These are phyloP conservation scores for Lachnellula willkommii DNA, from an alignment of 2,329 filamentous ascomycete genomes.

Conservation along the genomic window DNA sequence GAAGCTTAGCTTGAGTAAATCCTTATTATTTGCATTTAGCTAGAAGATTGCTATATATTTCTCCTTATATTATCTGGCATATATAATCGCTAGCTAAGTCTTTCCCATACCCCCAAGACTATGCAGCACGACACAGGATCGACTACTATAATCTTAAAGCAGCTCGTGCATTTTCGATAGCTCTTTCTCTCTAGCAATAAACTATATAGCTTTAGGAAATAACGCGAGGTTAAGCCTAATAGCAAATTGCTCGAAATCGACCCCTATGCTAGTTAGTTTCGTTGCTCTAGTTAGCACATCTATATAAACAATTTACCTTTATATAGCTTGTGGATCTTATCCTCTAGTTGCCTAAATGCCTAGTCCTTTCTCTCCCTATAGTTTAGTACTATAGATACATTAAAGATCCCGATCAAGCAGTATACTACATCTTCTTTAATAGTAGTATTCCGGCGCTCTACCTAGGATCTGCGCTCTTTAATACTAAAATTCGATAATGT, in stretches of 20 bases:
- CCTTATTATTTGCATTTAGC: conserved; percentile 37
- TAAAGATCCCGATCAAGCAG: conserved; percentile 40
- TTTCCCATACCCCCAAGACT: conserved; percentile 43
- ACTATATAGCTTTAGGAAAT: conserved; percentile 16
- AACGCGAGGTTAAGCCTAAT: conserved; percentile 9
- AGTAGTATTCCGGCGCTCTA: conserved; percentile 32
- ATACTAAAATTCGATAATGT: conserved; percentile 32
- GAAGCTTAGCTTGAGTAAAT: conserved; percentile 35
- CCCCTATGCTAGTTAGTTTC: conserved; percentile 6
- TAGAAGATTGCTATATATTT: conserved; percentile 39
- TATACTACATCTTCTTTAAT: conserved; percentile 39
- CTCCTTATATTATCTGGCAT: conserved; percentile 30
- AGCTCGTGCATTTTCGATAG: conserved; percentile 18
- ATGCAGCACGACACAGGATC: conserved; percentile 30
- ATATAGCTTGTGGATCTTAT: conserved; percentile 9
- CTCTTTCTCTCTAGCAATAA: conserved; percentile 22
- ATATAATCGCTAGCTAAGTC: conserved; percentile 37
- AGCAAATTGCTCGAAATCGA: conserved; percentile 12
- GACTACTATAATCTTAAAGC: conserved; percentile 10
- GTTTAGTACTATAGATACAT: conserved; percentile 39
- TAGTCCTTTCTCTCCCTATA: conserved; percentile 32
- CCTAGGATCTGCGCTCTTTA: conserved; percentile 40
- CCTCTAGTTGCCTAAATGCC: conserved; percentile 2
- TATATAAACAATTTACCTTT: conserved; percentile 8
- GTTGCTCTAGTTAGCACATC: conserved; percentile 1